phyloP scores from a whole-genome alignment of 495 filamentous ascomycete genomes.

The Polyplosphaeria fusca region DNA sequence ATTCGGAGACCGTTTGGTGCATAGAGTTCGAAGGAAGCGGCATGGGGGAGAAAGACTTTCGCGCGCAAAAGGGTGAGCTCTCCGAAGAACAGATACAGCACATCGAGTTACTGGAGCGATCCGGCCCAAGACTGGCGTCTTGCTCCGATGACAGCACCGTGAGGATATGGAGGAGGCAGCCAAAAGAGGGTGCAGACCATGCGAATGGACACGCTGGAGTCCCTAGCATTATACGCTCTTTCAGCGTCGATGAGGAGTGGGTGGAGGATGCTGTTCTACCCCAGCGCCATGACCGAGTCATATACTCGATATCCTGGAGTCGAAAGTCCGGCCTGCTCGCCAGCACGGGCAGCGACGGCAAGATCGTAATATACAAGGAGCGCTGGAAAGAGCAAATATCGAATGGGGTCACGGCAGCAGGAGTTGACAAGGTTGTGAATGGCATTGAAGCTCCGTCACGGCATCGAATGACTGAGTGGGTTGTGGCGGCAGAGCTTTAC shows the following conservation, averaged over 20 bases:
- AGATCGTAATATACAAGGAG: conserved; percentile 75
- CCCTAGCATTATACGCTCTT: conserved; percentile 76
- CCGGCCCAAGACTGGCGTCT: conserved; percentile 66
- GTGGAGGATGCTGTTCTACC: conserved; percentile 68
- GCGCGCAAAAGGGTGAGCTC: conserved; percentile 30
- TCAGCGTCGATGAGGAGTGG: conserved; percentile 76
- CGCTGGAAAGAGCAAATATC: conserved; percentile 42
- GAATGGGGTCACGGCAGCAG: conserved; percentile 39
- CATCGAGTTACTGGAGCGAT: conserved; percentile 43
- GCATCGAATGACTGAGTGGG: conserved; percentile 65
- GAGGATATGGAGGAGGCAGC: conserved; percentile 68
- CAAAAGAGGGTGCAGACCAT: conserved; percentile 51
- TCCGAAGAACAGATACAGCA: conserved; percentile 42
- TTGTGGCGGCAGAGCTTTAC: conserved; percentile 58
- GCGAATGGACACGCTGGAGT: conserved; percentile 43
- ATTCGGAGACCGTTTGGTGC: conserved; percentile 82
- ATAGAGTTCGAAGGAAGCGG: conserved; percentile 67
- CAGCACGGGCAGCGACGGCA: conserved; percentile 81
- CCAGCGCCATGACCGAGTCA: conserved; percentile 66
- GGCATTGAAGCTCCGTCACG: not conserved
- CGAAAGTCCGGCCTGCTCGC: conserved; percentile 67
- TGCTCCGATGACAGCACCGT: conserved; percentile 77
- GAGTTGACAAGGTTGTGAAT: not conserved
- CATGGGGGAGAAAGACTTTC: conserved; percentile 37
- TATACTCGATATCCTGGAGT: conserved; percentile 84